Evolutionary conservation across 352 stramenopile genomes (phyloP).

Genomic region (Globisporangium lucens): DNA sequence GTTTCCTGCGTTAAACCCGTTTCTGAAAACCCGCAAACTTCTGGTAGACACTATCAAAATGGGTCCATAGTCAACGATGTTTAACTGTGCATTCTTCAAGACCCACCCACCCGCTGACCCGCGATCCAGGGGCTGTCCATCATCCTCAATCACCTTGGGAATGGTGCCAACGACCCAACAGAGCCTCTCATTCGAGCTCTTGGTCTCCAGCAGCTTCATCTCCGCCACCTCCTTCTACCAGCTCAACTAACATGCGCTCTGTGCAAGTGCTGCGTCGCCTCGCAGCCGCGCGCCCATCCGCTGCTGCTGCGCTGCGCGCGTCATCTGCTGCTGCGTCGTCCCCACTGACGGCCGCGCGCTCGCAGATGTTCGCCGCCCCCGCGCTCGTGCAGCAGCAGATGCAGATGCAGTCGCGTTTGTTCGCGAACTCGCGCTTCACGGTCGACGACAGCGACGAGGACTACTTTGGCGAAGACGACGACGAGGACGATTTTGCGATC

Average conservation of each 20-base stretch:
- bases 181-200: slow-evolving; percentile 13
- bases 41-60: too few relatives aligned
- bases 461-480: slow-evolving; percentile 60
- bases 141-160: neutral
- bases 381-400: slow-evolving; percentile 7
- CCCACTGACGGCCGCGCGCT: slow-evolving; percentile 8
- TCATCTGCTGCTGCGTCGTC: neutral
- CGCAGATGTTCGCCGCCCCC: neutral
- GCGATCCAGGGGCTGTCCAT: slow-evolving; percentile 5
- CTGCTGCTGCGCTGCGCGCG: slow-evolving; percentile 4
- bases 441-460: slow-evolving; percentile 38
- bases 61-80: neutral
- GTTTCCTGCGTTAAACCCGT: too few relatives aligned
- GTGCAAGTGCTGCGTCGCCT: slow-evolving; percentile 20
- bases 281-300: slow-evolving; percentile 8
- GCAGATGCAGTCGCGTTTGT: slow-evolving; percentile 29
- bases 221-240: neutral
- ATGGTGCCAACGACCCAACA: neutral
- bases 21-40: too few relatives aligned
- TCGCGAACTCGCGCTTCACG: slow-evolving; percentile 32
- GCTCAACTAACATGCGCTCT: slow-evolving; percentile 12
- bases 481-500: slow-evolving; percentile 74
- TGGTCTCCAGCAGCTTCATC: neutral
- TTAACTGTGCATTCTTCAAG: too few relatives aligned
- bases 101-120: slow-evolving; percentile 8